Conservation (phyloP, 2,329 filamentous ascomycete species). For the Verticillium tricorpus region DNA sequence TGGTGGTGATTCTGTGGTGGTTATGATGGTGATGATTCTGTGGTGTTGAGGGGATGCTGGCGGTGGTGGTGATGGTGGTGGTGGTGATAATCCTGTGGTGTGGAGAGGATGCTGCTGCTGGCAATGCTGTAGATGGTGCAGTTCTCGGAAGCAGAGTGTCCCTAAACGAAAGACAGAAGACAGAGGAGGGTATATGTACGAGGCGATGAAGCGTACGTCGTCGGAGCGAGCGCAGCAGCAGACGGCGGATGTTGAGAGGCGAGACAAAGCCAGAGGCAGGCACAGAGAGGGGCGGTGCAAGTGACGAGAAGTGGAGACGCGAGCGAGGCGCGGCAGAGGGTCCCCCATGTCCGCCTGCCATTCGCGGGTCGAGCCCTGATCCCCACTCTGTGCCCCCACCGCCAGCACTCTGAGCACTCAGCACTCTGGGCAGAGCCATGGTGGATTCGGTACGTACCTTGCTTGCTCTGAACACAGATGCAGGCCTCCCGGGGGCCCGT, state of each 20-base stretch:
- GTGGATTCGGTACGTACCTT: background rate
- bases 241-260: background rate
- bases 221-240: background rate
- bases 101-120: background rate
- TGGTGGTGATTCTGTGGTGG: background rate
- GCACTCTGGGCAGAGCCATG: no score
- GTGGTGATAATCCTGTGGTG: background rate
- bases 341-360: background rate
- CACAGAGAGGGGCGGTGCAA: background rate
- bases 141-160: no score
- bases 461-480: background rate
- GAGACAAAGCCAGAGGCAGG: no score
- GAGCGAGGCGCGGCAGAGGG: background rate
- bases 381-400: no score
- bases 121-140: no score
- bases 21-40: background rate
- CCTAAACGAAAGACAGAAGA: background rate
- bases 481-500: no score
- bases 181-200: background rate
- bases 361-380: background rate
- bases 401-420: no score
- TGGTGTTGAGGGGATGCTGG: slow-evolving; percentile 2
- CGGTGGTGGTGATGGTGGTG: background rate
- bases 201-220: background rate
- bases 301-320: background rate